Evolutionary conservation across 495 filamentous ascomycete species (phyloP).

Genomic region (Penicillium goetzii): DNA sequence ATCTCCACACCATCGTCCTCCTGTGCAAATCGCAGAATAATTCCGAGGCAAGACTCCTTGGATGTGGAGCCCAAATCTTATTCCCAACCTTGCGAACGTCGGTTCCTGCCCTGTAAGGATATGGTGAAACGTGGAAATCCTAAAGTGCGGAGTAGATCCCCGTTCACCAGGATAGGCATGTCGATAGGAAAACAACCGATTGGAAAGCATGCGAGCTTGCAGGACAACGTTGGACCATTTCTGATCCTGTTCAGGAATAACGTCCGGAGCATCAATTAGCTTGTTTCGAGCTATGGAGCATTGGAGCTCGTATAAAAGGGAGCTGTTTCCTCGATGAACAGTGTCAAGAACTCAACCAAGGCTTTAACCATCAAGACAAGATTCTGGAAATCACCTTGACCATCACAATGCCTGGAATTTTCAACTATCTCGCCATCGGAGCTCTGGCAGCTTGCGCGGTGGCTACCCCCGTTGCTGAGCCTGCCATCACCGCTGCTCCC

Average conservation of each 20-base stretch:
- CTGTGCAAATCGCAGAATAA: constrained; percentile 11
- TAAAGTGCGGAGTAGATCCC: neutral
- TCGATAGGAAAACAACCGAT: neutral
- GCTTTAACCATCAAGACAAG: neutral
- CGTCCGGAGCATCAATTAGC: constrained; percentile 2
- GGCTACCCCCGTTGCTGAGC: constrained; percentile 4
- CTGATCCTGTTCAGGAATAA: constrained; percentile 5
- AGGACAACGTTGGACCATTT: neutral
- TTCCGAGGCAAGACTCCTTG: neutral
- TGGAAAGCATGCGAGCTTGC: neutral
- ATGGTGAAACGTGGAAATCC: neutral
- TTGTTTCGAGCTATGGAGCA: neutral
- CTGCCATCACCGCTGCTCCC: constrained; percentile 10
- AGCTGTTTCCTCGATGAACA: neutral
- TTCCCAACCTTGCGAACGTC: neutral
- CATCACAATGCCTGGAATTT: constrained; percentile 5
- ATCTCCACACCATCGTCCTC: neutral
- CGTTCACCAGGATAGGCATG: neutral
- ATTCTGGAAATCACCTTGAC: constrained; percentile 6
- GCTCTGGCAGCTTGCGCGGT: constrained; percentile 3
- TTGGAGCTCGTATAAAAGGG: neutral
- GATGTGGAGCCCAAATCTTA: neutral
- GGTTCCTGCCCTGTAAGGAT: neutral
- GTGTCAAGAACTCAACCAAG: neutral
- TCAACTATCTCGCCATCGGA: neutral